These are phyloP conservation scores for Rhynchospora pubera DNA, from an alignment of 176 grass and related monocot genomes.

Conservation along the genomic window DNA sequence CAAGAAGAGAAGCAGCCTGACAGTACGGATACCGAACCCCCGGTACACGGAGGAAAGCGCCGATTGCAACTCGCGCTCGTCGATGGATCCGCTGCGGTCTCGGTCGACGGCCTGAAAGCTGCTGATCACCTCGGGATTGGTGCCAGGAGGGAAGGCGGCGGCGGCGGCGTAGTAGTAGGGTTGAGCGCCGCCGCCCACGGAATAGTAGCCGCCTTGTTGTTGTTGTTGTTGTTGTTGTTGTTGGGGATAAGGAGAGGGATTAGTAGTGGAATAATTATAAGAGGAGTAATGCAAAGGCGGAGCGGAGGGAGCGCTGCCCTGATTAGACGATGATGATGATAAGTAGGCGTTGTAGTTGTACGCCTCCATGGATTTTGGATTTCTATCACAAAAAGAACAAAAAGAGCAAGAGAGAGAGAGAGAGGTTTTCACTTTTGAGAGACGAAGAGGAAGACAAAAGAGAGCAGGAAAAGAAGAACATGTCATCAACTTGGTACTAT, in stretches of 20 bases:
- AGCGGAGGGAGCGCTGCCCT: background rate
- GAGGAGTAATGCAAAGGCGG: background rate
- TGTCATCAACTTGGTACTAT: no score
- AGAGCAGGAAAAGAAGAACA: background rate
- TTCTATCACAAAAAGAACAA: background rate
- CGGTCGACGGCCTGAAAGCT: constrained; percentile 70
- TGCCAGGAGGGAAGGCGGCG: constrained; percentile 52
- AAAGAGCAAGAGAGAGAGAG: background rate
- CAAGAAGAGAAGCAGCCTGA: constrained; percentile 65
- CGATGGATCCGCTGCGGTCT: constrained; percentile 64
- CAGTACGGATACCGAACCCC: constrained; percentile 69
- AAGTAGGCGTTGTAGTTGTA: background rate
- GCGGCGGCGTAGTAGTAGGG: background rate
- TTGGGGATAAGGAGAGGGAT: constrained; percentile 4
- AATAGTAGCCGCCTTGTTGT: background rate
- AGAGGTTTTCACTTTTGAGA: no score
- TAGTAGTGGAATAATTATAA: background rate
- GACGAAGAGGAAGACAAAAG: background rate
- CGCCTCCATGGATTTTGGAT: constrained; percentile 9
- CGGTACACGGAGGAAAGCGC: constrained; percentile 56
- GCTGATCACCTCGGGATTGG: constrained; percentile 56
- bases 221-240: background rate
- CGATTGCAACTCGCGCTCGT: constrained; percentile 67
- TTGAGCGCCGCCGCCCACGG: background rate
- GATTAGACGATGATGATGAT: background rate